Conservation (phyloP, 139 green algal species). For the Tetradesmus obliquus region DNA sequence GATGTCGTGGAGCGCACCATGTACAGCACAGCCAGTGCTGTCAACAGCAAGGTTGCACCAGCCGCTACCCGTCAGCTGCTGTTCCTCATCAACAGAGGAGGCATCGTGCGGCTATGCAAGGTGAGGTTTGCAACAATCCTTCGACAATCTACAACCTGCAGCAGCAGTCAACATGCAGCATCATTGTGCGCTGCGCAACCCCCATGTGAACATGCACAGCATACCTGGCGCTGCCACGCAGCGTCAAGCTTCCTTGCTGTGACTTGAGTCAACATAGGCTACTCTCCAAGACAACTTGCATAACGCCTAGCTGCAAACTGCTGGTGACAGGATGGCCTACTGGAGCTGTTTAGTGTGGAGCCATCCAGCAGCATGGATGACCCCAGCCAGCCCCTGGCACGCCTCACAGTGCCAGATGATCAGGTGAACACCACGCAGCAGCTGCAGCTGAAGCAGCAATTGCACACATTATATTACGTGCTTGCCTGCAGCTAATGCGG, state of each 20-base stretch:
- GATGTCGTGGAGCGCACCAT: conserved; percentile 57
- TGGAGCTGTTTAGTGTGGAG: conserved; percentile 46
- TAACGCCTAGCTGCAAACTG: background rate
- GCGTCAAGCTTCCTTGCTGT: no score
- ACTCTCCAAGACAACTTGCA: background rate
- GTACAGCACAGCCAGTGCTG: conserved; percentile 3
- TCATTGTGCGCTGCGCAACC: background rate
- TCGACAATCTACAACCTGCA: background rate
- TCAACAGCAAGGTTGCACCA: background rate
- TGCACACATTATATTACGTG: background rate
- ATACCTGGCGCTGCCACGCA: background rate
- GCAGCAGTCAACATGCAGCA: background rate
- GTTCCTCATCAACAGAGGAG: conserved; percentile 59
- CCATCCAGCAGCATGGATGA: background rate
- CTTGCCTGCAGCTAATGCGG: no score
- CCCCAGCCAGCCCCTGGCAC: background rate
- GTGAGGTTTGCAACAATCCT: background rate
- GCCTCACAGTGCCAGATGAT: background rate
- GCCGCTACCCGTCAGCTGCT: conserved; percentile 49
- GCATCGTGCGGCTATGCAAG: conserved; percentile 55
- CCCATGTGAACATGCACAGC: background rate
- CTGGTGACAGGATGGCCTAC: conserved; percentile 7
- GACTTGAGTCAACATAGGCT: background rate
- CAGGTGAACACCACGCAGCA: background rate
- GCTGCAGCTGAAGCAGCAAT: background rate